A percentile compares a stretch with the other conserved stretches of the same genome.
phyloP scores from a whole-genome alignment of 345 rosid species.

The Pseudoturritis turrita region DNA sequence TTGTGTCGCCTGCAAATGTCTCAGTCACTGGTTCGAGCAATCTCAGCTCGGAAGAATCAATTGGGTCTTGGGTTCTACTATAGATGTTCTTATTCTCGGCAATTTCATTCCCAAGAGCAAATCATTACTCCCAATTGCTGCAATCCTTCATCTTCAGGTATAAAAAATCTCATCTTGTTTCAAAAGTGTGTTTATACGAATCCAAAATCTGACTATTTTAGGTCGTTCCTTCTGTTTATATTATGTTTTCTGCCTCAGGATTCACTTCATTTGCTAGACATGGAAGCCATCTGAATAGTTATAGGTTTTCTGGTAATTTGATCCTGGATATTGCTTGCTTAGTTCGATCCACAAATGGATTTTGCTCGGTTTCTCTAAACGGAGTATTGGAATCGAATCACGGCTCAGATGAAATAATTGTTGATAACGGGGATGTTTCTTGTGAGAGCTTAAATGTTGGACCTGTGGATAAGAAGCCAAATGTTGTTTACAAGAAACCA shows the following conservation, averaged over 20 bases:
- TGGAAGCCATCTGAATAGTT: conserved; percentile 6
- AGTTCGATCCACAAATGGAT: conserved; percentile 23
- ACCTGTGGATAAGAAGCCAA: conserved; percentile 24
- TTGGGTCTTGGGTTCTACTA: not conserved
- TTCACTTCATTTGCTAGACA: not conserved
- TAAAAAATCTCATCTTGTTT: not conserved
- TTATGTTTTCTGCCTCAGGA: conserved; percentile 13
- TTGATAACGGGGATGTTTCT: conserved; percentile 4
- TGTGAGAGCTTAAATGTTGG: conserved; percentile 17
- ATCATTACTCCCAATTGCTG: not conserved
- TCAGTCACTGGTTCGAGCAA: conserved; percentile 28
- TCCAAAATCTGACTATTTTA: not conserved
- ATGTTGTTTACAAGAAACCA: conserved; percentile 37
- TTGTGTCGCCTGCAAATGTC: not conserved
- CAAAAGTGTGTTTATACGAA: not conserved
- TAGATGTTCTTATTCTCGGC: not conserved
- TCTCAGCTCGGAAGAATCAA: conserved; percentile 30
- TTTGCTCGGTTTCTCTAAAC: conserved; percentile 34
- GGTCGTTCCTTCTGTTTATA: not conserved
- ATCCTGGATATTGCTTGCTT: conserved; percentile 1
- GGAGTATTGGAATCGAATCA: conserved; percentile 15
- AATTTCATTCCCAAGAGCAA: not conserved
- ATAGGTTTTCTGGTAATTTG: not conserved
- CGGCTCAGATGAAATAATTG: conserved; percentile 3
- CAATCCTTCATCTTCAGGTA: conserved; percentile 16